Percentiles rank a stretch among this genome's conserved stretches.
These are phyloP conservation scores for Trametes sp. DNA, from an alignment of 1,284 basidiomycete species.

Conservation along the genomic window DNA sequence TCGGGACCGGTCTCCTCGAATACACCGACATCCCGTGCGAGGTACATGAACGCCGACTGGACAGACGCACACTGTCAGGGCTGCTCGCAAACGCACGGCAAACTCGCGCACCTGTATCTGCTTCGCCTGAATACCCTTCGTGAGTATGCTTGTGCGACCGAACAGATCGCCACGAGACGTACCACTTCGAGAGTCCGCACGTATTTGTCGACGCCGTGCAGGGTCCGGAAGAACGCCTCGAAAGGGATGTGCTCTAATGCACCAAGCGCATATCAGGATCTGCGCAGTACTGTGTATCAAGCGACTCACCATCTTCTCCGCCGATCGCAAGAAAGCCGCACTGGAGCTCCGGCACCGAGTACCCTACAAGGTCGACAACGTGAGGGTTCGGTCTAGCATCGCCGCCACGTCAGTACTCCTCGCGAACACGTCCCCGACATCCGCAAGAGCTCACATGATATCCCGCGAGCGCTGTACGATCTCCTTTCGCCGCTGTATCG, in stretches of 20 bases:
- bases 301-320: neutral
- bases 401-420: neutral
- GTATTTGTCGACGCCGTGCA: conserved; percentile 12
- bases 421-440: too few species aligned
- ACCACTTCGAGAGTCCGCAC: conserved; percentile 7
- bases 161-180: neutral
- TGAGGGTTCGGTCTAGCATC: conserved; percentile 5
- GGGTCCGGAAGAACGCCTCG: neutral
- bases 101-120: neutral
- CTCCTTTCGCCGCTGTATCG: neutral
- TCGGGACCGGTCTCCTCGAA: too few species aligned
- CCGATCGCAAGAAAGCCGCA: conserved; percentile 7
- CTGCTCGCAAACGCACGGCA: too few species aligned
- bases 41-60: conserved; percentile 4
- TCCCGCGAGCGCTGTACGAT: neutral
- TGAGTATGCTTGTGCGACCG: neutral
- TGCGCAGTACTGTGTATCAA: too few species aligned
- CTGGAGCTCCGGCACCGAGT: neutral
- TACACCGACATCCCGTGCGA: too few species aligned
- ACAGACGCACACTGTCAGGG: neutral
- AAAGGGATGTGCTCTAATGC: conserved; percentile 2
- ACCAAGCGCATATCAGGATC: neutral
- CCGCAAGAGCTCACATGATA: neutral
- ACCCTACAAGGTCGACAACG: neutral
- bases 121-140: neutral